These are phyloP conservation scores for Dionaea muscipula DNA, from an alignment of 179 eudicot species.

Conservation along the genomic window DNA sequence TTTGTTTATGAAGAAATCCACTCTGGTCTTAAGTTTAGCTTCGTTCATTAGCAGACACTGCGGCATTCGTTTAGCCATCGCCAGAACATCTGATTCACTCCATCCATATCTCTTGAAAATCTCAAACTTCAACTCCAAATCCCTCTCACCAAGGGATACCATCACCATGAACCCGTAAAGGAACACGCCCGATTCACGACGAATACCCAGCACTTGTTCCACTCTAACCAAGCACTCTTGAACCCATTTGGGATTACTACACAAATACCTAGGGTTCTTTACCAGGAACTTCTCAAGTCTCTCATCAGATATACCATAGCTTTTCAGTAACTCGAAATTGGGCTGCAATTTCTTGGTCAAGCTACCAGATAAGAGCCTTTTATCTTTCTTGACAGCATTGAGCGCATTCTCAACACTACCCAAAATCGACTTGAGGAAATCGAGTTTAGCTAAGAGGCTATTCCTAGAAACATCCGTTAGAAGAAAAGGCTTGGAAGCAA, in stretches of 20 bases:
- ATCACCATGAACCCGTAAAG: constrained; percentile 7
- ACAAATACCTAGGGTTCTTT: constrained; percentile 3
- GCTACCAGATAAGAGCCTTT: not conserved
- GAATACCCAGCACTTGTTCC: constrained; percentile 10
- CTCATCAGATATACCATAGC: constrained; percentile 12
- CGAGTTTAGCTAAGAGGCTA: not conserved
- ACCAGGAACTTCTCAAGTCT: constrained; percentile 9
- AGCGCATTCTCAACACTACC: constrained; percentile 6
- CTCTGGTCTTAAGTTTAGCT: constrained; percentile 9
- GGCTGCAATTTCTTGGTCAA: not conserved
- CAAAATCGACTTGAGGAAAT: constrained; percentile 3
- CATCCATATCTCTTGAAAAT: constrained; percentile 19
- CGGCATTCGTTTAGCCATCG: constrained; percentile 11
- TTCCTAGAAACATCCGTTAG: not conserved
- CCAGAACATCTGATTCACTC: constrained; percentile 9
- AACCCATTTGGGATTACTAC: constrained; percentile 1
- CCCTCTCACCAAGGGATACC: constrained; percentile 1
- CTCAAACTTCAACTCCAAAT: constrained; percentile 8
- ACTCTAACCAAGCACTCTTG: constrained; percentile 1
- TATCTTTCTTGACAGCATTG: constrained; percentile 1
- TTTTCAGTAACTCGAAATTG: constrained; percentile 8
- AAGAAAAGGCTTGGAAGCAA: constrained; percentile 4
- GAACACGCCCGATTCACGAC: constrained; percentile 6
- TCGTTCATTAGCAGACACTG: constrained; percentile 3
- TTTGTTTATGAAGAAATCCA: constrained; percentile 17